These are phyloP conservation scores for Metschnikowia orientalis DNA, from an alignment of 805 yeast species.

Conservation along the genomic window DNA sequence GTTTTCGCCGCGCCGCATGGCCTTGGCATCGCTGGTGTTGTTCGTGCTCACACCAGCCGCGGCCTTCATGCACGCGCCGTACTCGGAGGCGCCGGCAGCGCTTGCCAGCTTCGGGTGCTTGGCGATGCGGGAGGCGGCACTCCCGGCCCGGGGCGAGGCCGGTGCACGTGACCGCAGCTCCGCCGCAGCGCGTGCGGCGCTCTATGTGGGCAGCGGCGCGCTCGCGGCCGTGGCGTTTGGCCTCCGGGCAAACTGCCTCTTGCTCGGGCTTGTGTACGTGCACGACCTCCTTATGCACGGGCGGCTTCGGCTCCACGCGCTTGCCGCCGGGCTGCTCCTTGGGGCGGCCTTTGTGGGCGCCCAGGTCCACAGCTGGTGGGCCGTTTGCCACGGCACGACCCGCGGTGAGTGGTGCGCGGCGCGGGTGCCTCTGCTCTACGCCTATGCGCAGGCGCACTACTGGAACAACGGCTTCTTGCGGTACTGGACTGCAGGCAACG, in stretches of 20 bases:
- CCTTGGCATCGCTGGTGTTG: conserved; percentile 30
- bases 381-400: conserved; percentile 54
- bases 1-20: conserved; percentile 18
- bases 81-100: conserved; percentile 73
- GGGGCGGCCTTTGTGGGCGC: conserved; percentile 42
- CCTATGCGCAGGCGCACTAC: conserved; percentile 70
- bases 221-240: conserved; percentile 54
- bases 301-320: conserved; percentile 19
- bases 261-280: conserved; percentile 65
- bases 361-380: conserved; percentile 50
- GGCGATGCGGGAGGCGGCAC: conserved; percentile 45
- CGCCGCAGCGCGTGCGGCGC: conserved; percentile 2
- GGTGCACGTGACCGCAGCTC: not conserved
- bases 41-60: conserved; percentile 75
- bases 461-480: conserved; percentile 81
- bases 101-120: conserved; percentile 56
- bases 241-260: conserved; percentile 70
- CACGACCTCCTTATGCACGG: conserved; percentile 42
- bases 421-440: conserved; percentile 54
- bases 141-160: not conserved
- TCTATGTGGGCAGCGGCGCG: conserved; percentile 47
- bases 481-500: conserved; percentile 79
- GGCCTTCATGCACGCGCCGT: conserved; percentile 66
- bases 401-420: conserved; percentile 75
- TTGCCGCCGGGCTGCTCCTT: conserved; percentile 56